These are phyloP conservation scores for Tuber umbilicatum DNA, from an alignment of 495 filamentous ascomycete species.

Conservation along the genomic window DNA sequence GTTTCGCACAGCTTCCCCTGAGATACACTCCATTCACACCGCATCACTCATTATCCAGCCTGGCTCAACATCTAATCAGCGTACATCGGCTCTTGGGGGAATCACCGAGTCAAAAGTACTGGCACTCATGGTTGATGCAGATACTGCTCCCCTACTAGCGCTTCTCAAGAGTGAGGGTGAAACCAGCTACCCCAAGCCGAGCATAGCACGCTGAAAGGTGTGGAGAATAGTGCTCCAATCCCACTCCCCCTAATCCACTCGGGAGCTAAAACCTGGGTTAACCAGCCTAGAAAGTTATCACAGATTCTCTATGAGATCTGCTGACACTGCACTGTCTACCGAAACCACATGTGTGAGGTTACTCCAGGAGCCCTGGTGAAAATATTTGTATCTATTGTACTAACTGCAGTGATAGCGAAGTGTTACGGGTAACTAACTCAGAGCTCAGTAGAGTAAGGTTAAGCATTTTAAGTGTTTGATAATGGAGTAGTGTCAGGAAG, in stretches of 20 bases:
- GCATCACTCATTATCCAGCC: background rate
- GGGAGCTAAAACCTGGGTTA: background rate
- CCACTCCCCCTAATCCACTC: background rate
- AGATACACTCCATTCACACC: background rate
- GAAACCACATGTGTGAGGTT: background rate
- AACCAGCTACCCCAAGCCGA: background rate
- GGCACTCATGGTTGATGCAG: background rate
- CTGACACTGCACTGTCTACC: background rate
- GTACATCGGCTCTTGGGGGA: background rate
- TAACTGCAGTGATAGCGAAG: too few species aligned
- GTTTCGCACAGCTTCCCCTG: background rate
- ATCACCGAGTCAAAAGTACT: background rate
- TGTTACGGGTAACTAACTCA: too few species aligned
- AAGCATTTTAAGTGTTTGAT: too few species aligned
- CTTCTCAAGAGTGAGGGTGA: background rate
- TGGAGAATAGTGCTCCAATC: background rate
- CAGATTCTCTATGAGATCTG: background rate
- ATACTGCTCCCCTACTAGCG: background rate
- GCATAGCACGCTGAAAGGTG: background rate
- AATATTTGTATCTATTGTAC: too few species aligned
- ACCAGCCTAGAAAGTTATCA: background rate
- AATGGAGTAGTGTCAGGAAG: too few species aligned
- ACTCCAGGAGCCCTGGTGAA: too few species aligned
- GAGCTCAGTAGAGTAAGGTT: too few species aligned
- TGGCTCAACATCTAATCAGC: background rate